These are phyloP conservation scores for Fusarium mundagurra DNA, from an alignment of 2,329 filamentous ascomycete genomes.

Conservation along the genomic window DNA sequence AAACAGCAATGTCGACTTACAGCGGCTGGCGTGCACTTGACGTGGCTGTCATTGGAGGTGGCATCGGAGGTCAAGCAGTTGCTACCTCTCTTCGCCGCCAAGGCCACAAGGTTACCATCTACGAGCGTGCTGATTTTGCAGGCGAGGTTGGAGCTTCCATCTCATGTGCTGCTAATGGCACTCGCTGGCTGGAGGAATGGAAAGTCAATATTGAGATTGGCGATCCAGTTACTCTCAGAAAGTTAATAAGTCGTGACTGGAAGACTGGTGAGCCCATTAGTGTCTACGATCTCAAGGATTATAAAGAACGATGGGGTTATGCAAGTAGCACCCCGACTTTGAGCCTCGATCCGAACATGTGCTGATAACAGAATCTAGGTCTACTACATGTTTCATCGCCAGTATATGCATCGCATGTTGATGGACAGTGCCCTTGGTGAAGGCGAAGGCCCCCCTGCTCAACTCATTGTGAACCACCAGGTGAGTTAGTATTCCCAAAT, in stretches of 20 bases:
- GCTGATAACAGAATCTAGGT: not conserved
- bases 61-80: not conserved
- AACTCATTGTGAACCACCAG: not conserved
- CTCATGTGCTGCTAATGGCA: not conserved
- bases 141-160: not conserved
- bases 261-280: not conserved
- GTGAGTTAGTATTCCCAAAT: not conserved
- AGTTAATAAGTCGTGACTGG: not conserved
- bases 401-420: conserved; percentile 4
- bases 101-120: not conserved
- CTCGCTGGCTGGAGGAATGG: not conserved
- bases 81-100: not conserved
- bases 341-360: not conserved
- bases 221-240: not conserved
- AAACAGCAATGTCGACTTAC: not conserved
- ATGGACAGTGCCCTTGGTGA: not conserved
- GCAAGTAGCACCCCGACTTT: not conserved
- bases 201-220: not conserved
- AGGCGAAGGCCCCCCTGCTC: not conserved
- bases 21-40: not conserved
- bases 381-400: not conserved
- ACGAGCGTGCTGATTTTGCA: not conserved
- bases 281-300: not conserved
- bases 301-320: not conserved
- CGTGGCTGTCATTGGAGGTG: not conserved